Base-by-base conservation (phyloP, 805 yeast species). In the Metschnikowia anglica region DNA sequence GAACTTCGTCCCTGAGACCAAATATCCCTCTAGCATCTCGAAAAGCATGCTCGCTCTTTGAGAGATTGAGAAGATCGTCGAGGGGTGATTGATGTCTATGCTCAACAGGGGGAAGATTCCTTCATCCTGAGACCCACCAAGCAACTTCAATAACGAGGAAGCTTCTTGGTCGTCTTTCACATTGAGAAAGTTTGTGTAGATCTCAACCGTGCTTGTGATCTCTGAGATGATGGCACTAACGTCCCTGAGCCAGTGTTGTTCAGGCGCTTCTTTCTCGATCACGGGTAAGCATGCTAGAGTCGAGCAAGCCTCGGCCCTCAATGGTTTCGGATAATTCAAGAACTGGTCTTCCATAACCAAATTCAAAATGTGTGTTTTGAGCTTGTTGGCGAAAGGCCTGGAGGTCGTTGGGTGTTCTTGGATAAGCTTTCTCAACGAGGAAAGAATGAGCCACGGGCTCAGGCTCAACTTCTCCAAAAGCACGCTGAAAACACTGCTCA, bases 391-490 rank as follows among this genome's bases (percentile, higher is more conserved):
- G 64, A 73, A 83, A 11, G 96, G 95, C 61, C 90, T 77, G 58
- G 87, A 86, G 2, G 95, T 84, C 1, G 93, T 85, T 1, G 95
- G 76, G 55, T 88, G 85, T 43, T 75, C 66, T 30, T 63, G 59
- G 25, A 84, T 65, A 19, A 83, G 56, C 24, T 60, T 65, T 19
- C 58, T 53, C 52, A 66, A 66, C 0, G 68, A 62, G 10, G 43
- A 55, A 21, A 71, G 56, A 26, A 73, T 60, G 10, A 72, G 53
- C 25, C 65, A 49, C 2, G 74, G 68, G 20, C 48, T 46, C 34
- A 35, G 53, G 23, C 55, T 60, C 12, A 70, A 29, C 33, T 60
- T 59, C 3, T 73, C 79, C 42, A 88, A 55, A 38, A 81, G 69
- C 5, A 74, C 60, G 13, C 76, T 62, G 44, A 88, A 77, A 32